phyloP scores from a whole-genome alignment of 305 asterid species.

The Fraxinus sp. region DNA sequence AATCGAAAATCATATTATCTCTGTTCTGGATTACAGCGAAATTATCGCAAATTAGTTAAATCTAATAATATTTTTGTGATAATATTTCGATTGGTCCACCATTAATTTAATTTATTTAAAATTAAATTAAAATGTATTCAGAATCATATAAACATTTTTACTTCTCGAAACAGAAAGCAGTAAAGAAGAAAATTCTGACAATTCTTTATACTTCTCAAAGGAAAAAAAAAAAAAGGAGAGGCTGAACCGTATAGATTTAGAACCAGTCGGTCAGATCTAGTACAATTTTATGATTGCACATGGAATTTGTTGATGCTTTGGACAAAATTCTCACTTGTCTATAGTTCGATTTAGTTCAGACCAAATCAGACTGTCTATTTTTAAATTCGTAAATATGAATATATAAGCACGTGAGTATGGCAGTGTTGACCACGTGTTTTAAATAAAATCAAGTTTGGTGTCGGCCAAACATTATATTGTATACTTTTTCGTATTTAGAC shows the following conservation, averaged over 20 bases:
- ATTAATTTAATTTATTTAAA: no score
- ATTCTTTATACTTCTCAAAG: neutral
- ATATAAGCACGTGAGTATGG: neutral
- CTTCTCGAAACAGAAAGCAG: neutral
- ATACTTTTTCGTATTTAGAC: neutral
- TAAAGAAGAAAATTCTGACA: neutral
- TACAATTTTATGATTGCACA: neutral
- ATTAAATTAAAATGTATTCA: no score
- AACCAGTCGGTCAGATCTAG: neutral
- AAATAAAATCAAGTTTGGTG: neutral
- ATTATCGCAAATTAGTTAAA: neutral
- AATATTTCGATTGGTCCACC: neutral
- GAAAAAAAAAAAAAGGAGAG: no score
- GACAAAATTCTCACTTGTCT: neutral
- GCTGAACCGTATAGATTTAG: neutral
- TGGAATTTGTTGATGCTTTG: neutral
- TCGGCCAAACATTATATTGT: constrained; percentile 22
- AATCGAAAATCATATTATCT: neutral
- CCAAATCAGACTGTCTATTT: neutral
- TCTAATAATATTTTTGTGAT: neutral
- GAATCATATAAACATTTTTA: neutral
- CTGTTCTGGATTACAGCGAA: neutral
- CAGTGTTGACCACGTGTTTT: constrained; percentile 20
- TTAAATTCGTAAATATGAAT: neutral
- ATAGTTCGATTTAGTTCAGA: neutral